A percentile compares a stretch with the other conserved stretches of the same genome.
Conservation (phyloP, 805 yeast species). For the Pichia pseudocactophila region DNA sequence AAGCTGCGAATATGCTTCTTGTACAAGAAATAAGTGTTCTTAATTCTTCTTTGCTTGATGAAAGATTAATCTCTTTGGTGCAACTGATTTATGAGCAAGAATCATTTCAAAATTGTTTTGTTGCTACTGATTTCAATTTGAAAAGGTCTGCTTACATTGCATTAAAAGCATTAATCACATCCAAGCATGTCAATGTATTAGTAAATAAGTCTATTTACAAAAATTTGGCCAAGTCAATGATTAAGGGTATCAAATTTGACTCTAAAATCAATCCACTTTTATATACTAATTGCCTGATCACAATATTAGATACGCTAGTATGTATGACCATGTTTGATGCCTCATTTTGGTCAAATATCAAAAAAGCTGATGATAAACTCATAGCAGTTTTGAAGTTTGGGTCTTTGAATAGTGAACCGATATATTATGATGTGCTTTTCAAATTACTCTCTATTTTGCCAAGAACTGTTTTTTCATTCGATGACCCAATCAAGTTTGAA, state of each 20-base stretch:
- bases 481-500: slow-evolving; percentile 4
- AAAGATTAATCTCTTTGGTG: slow-evolving; percentile 17
- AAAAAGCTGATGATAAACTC: slow-evolving; percentile 37
- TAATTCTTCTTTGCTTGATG: slow-evolving; percentile 10
- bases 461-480: slow-evolving; percentile 12
- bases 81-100: slow-evolving; percentile 33
- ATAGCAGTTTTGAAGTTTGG: slow-evolving; percentile 42
- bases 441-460: slow-evolving; percentile 18
- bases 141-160: slow-evolving; percentile 35
- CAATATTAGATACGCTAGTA: slow-evolving; percentile 40
- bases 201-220: slow-evolving; percentile 28
- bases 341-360: slow-evolving; percentile 45
- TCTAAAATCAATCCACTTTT: slow-evolving; percentile 28
- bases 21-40: slow-evolving; percentile 16
- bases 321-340: slow-evolving; percentile 37
- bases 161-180: slow-evolving; percentile 24
- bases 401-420: slow-evolving; percentile 42
- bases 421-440: slow-evolving; percentile 32
- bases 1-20: slow-evolving; percentile 42
- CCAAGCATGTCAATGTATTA: slow-evolving; percentile 11
- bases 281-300: slow-evolving; percentile 38
- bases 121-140: slow-evolving; percentile 32
- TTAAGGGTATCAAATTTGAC: slow-evolving; percentile 35
- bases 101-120: slow-evolving; percentile 36
- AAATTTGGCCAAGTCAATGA: slow-evolving; percentile 34